phyloP scores from a whole-genome alignment of 345 rosid species.

The Boechera retrofracta region DNA sequence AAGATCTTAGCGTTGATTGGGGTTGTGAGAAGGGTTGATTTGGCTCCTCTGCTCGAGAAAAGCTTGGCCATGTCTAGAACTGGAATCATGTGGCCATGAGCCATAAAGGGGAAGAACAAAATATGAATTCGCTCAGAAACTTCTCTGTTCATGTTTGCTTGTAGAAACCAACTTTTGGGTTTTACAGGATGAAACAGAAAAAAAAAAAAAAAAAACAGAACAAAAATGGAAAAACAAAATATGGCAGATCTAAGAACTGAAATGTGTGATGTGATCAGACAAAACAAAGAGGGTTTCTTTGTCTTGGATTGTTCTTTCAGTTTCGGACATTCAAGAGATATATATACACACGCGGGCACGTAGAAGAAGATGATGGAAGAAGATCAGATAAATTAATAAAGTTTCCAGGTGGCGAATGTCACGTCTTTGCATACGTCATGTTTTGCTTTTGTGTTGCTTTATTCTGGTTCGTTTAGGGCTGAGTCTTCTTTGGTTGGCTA shows the following conservation, averaged over 20 bases:
- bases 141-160: conserved; percentile 39
- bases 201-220: not conserved
- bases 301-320: conserved; percentile 14
- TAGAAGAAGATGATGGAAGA: not conserved
- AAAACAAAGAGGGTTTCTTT: not conserved
- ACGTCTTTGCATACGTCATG: conserved; percentile 40
- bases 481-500: conserved; percentile 17
- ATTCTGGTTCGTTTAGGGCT: not conserved
- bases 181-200: conserved; percentile 3
- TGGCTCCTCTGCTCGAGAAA: conserved; percentile 51
- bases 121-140: conserved; percentile 35
- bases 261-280: conserved; percentile 4
- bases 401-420: not conserved
- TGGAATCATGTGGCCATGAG: conserved; percentile 68
- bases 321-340: conserved; percentile 3
- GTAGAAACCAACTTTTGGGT: not conserved
- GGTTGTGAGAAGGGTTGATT: conserved; percentile 54
- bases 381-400: not conserved
- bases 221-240: not conserved
- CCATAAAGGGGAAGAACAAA: conserved; percentile 59
- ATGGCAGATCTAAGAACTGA: not conserved
- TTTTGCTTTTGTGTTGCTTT: not conserved
- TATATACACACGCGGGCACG: not conserved
- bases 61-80: conserved; percentile 60
- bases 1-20: conserved; percentile 49